A percentile compares a stretch with the other conserved stretches of the same genome.
These are phyloP conservation scores for Kwoniella dejecticola DNA, from an alignment of 768 basidiomycete genomes.

Conservation along the genomic window DNA sequence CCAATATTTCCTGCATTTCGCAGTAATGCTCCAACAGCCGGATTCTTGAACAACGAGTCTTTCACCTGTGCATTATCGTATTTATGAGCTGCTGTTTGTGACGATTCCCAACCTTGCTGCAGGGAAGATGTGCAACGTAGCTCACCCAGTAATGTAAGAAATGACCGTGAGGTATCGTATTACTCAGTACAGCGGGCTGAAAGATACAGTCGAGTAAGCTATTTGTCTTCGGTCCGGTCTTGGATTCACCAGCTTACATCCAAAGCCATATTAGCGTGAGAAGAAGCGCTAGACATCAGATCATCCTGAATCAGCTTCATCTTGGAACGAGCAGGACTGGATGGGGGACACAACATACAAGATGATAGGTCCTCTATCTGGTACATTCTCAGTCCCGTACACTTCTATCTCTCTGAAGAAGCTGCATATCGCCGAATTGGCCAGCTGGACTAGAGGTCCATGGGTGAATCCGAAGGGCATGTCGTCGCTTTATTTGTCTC, in stretches of 20 bases:
- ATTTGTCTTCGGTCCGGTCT: neutral
- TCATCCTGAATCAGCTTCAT: neutral
- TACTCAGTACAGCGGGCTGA: constrained; percentile 61
- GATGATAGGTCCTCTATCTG: constrained; percentile 83
- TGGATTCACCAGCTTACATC: constrained; percentile 60
- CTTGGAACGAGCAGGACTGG: neutral
- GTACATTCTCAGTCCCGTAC: constrained; percentile 85
- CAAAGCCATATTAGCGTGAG: constrained; percentile 95
- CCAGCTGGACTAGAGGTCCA: constrained; percentile 69
- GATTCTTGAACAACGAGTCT: constrained; percentile 82
- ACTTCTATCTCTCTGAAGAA: constrained; percentile 89
- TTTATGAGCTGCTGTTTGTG: neutral
- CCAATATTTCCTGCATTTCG: constrained; percentile 87
- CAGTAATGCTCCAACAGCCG: constrained; percentile 70
- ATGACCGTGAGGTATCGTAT: constrained; percentile 76
- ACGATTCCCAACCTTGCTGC: neutral
- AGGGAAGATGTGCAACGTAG: neutral
- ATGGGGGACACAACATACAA: constrained; percentile 61
- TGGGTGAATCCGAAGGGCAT: constrained; percentile 63
- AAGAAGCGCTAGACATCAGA: constrained; percentile 64
- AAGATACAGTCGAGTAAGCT: constrained; percentile 26
- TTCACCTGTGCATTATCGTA: constrained; percentile 76
- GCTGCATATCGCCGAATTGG: constrained; percentile 72
- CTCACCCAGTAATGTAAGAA: constrained; percentile 67
- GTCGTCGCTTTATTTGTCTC: neutral